Conservation (phyloP, 1,284 basidiomycete genomes). For the Fomitopsis betulina region DNA sequence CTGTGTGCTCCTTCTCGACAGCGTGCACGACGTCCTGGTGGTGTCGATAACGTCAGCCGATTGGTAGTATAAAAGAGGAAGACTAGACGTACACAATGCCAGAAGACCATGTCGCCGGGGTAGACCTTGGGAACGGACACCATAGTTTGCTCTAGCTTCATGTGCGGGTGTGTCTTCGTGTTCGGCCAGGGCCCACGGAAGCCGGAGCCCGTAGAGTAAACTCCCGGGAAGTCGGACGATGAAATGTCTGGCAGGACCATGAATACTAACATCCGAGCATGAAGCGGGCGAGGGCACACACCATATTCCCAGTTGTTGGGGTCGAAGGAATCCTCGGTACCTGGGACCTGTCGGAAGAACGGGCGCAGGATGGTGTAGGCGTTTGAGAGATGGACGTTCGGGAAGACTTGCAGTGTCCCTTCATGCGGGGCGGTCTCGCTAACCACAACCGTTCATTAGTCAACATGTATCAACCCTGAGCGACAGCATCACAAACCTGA, state of each 20-base stretch:
- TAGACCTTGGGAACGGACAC: constrained; percentile 67
- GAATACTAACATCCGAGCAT: not conserved
- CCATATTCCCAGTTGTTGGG: constrained; percentile 73
- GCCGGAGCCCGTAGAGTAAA: constrained; percentile 36
- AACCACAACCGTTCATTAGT: not conserved
- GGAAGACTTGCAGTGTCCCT: constrained; percentile 80
- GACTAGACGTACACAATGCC: constrained; percentile 59
- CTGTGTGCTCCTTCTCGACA: constrained; percentile 71
- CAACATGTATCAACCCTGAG: not conserved
- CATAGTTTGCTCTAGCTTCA: constrained; percentile 70
- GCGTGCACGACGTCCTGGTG: constrained; percentile 69
- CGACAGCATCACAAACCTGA: constrained; percentile 38
- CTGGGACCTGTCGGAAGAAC: constrained; percentile 63
- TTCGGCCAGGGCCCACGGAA: constrained; percentile 53
- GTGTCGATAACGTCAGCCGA: not conserved
- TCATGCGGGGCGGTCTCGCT: constrained; percentile 71
- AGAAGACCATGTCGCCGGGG: constrained; percentile 84
- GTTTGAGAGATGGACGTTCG: constrained; percentile 68
- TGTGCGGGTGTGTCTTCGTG: constrained; percentile 56
- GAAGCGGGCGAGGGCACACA: constrained; percentile 19
- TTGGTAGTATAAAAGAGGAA: not conserved
- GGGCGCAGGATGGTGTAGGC: constrained; percentile 82
- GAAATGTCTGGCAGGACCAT: constrained; percentile 40
- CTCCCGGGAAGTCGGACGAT: constrained; percentile 56
- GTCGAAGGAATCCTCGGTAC: constrained; percentile 40